Evolutionary conservation across 305 asterid genomes (phyloP), one percentile per base, ranked within the genome.

Genomic region (Fraxinus sp.): DNA sequence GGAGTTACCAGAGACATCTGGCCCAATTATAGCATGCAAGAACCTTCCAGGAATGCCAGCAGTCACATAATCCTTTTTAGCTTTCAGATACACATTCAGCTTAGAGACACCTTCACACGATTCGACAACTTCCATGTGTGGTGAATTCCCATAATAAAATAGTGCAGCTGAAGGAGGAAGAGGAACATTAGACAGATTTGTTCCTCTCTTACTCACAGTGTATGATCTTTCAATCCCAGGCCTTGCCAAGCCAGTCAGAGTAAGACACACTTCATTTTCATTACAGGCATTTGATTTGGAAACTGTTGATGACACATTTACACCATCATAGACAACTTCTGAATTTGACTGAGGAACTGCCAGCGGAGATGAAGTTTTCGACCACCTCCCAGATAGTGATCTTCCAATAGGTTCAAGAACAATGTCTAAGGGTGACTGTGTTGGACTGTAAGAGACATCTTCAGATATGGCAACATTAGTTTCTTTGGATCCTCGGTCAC

Each of bases 91-190:
- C 84, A 18, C 80, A 83, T 95, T 95, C 83, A 95, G 84, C 86
- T 85, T 93, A 81, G 57, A 20, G 84, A 92, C 85, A 84, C 97
- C 84, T 77, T 85, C 87, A 86, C 96, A 92, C 9, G 91, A 84
- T 84, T 90, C 92, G 71, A 85, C 87, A 77, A 92, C 79, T 80
- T 91, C 91, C 87, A 92, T 72, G 80, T 80, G 85, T 59, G 88
- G 92, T 35, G 97, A 91, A 86, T 87, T 79, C 68, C 95, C 93
- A 52, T 68, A 64, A 82, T 95, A 95, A 86, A 91, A 93, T 66
- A 83, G 84, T 59, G 98, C 97, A 32, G 97, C 97, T 5, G 97
- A 90, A 79, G 91, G 96, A 84, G 96, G 94, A 86, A 92, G 96
- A 72, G 92, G 91, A 81, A 89, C 87, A 85, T 80, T 80, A 20